Percentiles rank a stretch among this genome's conserved stretches.
Conservation (phyloP, 768 basidiomycete genomes). For the Lactifluus echinatus region DNA sequence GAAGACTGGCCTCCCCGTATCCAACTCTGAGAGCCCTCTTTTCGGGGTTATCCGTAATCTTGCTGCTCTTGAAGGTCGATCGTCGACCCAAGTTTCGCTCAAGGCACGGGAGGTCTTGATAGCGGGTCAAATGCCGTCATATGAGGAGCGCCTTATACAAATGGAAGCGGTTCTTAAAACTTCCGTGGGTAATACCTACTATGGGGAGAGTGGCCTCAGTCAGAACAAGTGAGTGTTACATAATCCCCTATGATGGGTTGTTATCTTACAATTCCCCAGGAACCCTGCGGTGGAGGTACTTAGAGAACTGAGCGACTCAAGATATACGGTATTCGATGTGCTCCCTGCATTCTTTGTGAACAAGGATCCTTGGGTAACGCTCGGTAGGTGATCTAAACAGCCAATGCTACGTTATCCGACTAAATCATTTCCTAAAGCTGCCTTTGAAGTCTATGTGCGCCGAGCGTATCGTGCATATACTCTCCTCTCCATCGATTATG, state of each 20-base stretch:
- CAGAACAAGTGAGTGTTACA: slow-evolving; percentile 40
- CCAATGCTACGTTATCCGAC: background rate
- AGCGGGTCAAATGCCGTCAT: slow-evolving; percentile 92
- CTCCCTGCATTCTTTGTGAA: slow-evolving; percentile 93
- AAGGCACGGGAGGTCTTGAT: slow-evolving; percentile 98
- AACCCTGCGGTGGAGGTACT: slow-evolving; percentile 80
- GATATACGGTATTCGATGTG: slow-evolving; percentile 96
- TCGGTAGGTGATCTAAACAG: slow-evolving; percentile 44
- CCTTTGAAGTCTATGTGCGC: slow-evolving; percentile 92
- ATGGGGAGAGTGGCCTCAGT: slow-evolving; percentile 72
- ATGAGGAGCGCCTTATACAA: slow-evolving; percentile 86
- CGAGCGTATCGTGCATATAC: slow-evolving; percentile 94
- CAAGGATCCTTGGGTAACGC: slow-evolving; percentile 69
- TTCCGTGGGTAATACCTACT: slow-evolving; percentile 79
- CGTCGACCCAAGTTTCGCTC: slow-evolving; percentile 83
- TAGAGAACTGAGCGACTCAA: slow-evolving; percentile 89
- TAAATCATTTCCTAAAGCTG: slow-evolving; percentile 44
- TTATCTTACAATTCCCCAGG: slow-evolving; percentile 31
- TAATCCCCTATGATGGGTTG: background rate
- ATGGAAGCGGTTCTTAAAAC: slow-evolving; percentile 91
- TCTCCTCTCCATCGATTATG: slow-evolving; percentile 86
- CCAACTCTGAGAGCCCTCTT: slow-evolving; percentile 63
- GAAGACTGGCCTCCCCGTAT: slow-evolving; percentile 63
- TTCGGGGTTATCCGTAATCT: slow-evolving; percentile 73
- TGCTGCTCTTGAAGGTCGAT: slow-evolving; percentile 83